Evolutionary conservation across 163 green algal species (phyloP), one percentile per base, ranked within the genome.

Genomic region (Chlorella variabilis): DNA sequence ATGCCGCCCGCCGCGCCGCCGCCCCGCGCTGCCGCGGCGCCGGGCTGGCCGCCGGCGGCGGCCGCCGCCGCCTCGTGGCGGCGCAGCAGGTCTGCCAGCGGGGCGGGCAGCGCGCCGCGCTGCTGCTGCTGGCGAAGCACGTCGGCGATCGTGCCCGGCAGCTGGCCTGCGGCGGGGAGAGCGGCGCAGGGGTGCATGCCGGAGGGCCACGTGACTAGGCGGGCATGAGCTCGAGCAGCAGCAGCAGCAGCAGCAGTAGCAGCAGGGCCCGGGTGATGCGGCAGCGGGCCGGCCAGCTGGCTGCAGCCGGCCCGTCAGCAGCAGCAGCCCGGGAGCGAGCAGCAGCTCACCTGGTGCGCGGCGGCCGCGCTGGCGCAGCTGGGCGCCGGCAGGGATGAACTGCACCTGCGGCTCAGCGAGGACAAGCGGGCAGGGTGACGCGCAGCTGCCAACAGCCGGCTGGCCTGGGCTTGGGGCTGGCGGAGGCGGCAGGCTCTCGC

Each of bases 81-180:
- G 15, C 76, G 63, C 48, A 75, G 76, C 25, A 34, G 2, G 2
- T 68, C 62, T 29, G 76, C 62, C 0, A 82, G 48, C 25, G 38
- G 25, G 0, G 33, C 4, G 15, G 63, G 62, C 63, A 82, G 34
- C 45, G 18, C 33, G 13, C 48, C 76, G 4, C 38, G 48, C 76
- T 76, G 63, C 63, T 67, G 45, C 63, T 75, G 76, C 76, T 75
- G 62, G 62, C 76, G 62, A 34, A 82, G 62, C 23, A 75, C 41
- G 29, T 81, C 45, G 21, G 59, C 59, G 15, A 81, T 20, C 5
- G 29, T 59, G 18, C 9, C 38, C 3, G 75, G 75, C 39, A 81
- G 75, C 75, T 48, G 20, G 59, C 27, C 73, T 39, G 71, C 34
- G 58, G 25, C 21, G 23, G 29, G 27, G 59, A 67, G 27, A 67